Base-by-base conservation (phyloP, 305 asterid genomes). In the Fraxinus albicans region DNA sequence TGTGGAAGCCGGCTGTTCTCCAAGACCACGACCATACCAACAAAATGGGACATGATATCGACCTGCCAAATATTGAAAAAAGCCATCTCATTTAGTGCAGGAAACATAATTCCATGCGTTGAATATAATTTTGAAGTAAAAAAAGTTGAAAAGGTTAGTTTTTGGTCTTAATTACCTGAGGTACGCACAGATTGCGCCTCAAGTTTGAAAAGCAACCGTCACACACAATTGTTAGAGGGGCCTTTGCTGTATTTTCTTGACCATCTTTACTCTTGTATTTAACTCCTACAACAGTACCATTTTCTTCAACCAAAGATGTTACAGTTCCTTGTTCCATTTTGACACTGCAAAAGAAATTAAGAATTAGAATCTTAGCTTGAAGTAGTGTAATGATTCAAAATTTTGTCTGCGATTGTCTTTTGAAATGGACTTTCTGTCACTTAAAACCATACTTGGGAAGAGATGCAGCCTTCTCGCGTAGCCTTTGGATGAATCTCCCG, bases 311-410 rank as follows among this genome's bases (percentile, higher is more conserved):
- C 86, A 91, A 83, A 27, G 91, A 89, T 44, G 91, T 84, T 31
- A 89, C 94, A 0, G 91, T 89, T 60, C 92, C 94, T 87, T 89
- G 89, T 65, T 89, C 90, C 89, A 91, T 85, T 78, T 88, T 87
- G 75, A 91, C 92, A 85, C 94, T 91, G 69, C 84, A 80, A 0
- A 76, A 78, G n/a, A 69, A 73, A 44, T n/a, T 80, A 77, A 77
- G 23, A 53, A 63, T 81, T 78, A 79, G 67, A 76, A 36, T 76
- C 38, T 38, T 31, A 70, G 42, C 40, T 70, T 70, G 9, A 70
- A 70, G n/a, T 31, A 31, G 40, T 15, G 21, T 8, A 67, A 5
- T 5, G 76, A 29, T 70, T 70, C 40, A 33, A 15, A 70, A 31
- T 31, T 70, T 70, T 29, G 19, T 70, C 21, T 15, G 63, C 23